Evolutionary conservation across 2,329 filamentous ascomycete species (phyloP), one percentile per base, ranked within the genome.

Genomic region (Diplodia scrobiculata): DNA sequence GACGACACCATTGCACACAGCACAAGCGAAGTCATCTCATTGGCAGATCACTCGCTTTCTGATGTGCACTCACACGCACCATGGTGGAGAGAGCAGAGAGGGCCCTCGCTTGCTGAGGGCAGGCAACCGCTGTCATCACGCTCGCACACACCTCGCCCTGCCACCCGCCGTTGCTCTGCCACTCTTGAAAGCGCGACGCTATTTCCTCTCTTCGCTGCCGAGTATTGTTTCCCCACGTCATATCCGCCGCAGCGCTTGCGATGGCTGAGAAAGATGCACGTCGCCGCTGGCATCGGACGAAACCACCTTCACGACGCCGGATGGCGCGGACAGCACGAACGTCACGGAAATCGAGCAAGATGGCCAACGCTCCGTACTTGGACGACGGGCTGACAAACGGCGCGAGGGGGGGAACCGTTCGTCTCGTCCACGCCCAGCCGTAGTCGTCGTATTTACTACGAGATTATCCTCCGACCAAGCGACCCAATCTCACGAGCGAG

Each of bases 41-140:
- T 62, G 53, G 53, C 34, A 45, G 34, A 25, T 41, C 10, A n/a
- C 29, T 36, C 29, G 52, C 52, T 27, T 14, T 21, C 52, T 55
- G 52, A 13, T 38, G 52, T 38, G 25, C 21, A 27, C 27, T 17
- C 25, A 27, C 55, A 32, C 55, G 45, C 45, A 36, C 58, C 29
- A 51, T 19, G 29, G 58, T 62, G 45, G 58, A 36, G 58, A 62
- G 58, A 50, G 58, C 58, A 58, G 55, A 47, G 13, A 62, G 58
- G 58, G 6, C 10, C 45, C 13, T 29, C 55, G 55, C 38, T 38
- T 50, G n/a, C 58, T 19, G 17, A n/a, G 17, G 27, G 11, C 58
- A 50, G 25, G 25, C 38, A 19, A 58, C 5, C 54, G 25, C 13
- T 59, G 54, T 27, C 17, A 19, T n/a, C 41, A 45, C 41, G 6